Evolutionary conservation across 192 early-diverging fungal species (phyloP).

Genomic region (Diversispora epigaea): DNA sequence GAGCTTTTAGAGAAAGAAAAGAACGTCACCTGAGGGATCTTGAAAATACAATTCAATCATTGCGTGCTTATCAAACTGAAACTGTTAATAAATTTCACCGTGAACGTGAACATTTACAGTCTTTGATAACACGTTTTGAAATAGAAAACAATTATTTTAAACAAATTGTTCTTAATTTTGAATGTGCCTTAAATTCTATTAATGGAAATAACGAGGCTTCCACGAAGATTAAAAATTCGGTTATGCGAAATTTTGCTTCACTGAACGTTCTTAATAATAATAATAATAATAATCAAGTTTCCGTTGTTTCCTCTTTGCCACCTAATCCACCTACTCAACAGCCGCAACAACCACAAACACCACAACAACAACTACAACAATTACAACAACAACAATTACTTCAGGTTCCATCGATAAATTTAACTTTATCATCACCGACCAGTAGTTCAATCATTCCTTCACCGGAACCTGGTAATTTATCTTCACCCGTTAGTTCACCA

Average conservation of each 20-base stretch:
- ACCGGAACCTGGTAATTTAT: not conserved
- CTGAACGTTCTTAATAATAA: not conserved
- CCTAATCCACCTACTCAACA: not conserved
- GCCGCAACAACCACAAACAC: no score
- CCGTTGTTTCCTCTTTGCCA: not conserved
- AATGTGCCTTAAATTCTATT: slow-evolving; percentile 38
- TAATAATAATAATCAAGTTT: no score
- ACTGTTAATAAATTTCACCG: slow-evolving; percentile 37
- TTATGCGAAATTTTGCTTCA: not conserved
- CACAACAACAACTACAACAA: no score
- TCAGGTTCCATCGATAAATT: no score
- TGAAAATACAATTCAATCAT: slow-evolving; percentile 68
- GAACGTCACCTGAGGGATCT: slow-evolving; percentile 73
- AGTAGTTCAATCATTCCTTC: not conserved
- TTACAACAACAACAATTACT: no score
- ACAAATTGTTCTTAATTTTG: slow-evolving; percentile 46
- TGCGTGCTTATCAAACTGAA: slow-evolving; percentile 60
- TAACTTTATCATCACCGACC: slow-evolving; percentile 1
- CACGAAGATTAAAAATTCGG: slow-evolving; percentile 19
- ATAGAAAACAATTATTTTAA: slow-evolving; percentile 49
- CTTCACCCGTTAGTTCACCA: not conserved
- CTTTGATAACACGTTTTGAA: slow-evolving; percentile 41
- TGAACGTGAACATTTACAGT: slow-evolving; percentile 41
- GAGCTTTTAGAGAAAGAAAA: slow-evolving; percentile 86
- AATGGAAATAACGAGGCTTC: slow-evolving; percentile 2